Conservation (phyloP, 495 filamentous ascomycete genomes). For the Mytilinidion resinicola region DNA sequence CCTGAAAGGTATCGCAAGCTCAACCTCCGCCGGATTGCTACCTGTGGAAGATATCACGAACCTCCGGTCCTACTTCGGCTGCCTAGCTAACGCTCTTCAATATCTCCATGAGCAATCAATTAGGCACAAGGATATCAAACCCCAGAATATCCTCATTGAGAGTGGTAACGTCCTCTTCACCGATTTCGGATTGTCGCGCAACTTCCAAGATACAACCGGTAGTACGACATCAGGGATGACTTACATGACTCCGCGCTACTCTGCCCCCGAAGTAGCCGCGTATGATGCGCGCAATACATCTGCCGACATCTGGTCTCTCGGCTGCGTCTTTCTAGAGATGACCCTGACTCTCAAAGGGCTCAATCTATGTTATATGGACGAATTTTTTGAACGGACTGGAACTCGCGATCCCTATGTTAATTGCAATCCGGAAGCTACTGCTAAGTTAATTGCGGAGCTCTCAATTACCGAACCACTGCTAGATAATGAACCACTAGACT, state of each 20-base stretch:
- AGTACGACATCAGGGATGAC: not conserved
- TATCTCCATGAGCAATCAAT: constrained; percentile 36
- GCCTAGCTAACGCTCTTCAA: constrained; percentile 33
- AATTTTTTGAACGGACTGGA: not conserved
- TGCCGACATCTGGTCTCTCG: not conserved
- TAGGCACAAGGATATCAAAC: constrained; percentile 41
- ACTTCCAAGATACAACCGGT: constrained; percentile 1
- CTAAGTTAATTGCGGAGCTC: not conserved
- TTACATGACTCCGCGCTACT: constrained; percentile 1
- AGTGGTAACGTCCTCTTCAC: constrained; percentile 31
- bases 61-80: constrained; percentile 34
- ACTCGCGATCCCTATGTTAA: not conserved
- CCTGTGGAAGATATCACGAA: not conserved
- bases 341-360: not conserved
- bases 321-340: constrained; percentile 4
- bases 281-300: not conserved
- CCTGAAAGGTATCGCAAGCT: not conserved
- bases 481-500: not conserved
- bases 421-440: not conserved
- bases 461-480: not conserved
- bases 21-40: not conserved
- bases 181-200: constrained; percentile 38
- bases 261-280: not conserved
- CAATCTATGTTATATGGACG: not conserved
- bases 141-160: constrained; percentile 40